A percentile compares a stretch with the other conserved stretches of the same genome.
Evolutionary conservation across 2,329 filamentous ascomycete genomes (phyloP).

Genomic region (Paraphaeosphaeria minitans): DNA sequence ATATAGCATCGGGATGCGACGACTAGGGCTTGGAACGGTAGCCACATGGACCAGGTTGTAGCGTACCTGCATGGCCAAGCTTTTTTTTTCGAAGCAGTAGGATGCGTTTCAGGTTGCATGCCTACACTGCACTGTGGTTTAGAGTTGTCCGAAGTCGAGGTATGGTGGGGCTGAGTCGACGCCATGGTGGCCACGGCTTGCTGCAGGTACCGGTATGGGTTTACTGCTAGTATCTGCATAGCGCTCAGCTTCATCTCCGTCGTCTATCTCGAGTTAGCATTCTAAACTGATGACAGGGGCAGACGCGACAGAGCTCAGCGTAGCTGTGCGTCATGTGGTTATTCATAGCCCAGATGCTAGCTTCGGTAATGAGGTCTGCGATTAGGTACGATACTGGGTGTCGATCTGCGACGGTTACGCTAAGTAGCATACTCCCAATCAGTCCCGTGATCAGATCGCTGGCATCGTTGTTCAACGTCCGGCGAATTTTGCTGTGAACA

Average conservation of each 20-base stretch:
- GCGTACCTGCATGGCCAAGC: slow-evolving; percentile 12
- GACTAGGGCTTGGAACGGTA: slow-evolving; percentile 3
- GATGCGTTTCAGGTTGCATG: slow-evolving; percentile 7
- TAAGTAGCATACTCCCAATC: slow-evolving; percentile 1
- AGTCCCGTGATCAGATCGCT: background rate
- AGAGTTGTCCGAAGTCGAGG: slow-evolving; percentile 8
- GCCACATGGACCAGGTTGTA: slow-evolving; percentile 9
- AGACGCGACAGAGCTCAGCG: background rate
- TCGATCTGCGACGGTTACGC: slow-evolving; percentile 3
- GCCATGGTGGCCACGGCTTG: slow-evolving; percentile 7
- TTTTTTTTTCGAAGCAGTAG: slow-evolving; percentile 6
- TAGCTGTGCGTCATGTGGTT: slow-evolving; percentile 7
- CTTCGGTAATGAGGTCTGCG: slow-evolving; percentile 8
- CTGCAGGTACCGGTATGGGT: slow-evolving; percentile 15
- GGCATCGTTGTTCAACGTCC: background rate
- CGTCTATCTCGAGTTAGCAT: background rate
- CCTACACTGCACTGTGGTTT: slow-evolving; percentile 12
- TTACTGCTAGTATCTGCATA: slow-evolving; percentile 11
- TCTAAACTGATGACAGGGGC: slow-evolving; percentile 4
- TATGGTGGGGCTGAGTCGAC: slow-evolving; percentile 9
- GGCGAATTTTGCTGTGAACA: too few species aligned
- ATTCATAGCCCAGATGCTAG: slow-evolving; percentile 9
- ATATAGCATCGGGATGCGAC: slow-evolving; percentile 2
- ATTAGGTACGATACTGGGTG: background rate
- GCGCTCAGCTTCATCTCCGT: slow-evolving; percentile 11